Percentiles rank a stretch among this genome's conserved stretches.
Conservation (phyloP, 2,329 filamentous ascomycete species). For the Aureobasidium sp. region DNA sequence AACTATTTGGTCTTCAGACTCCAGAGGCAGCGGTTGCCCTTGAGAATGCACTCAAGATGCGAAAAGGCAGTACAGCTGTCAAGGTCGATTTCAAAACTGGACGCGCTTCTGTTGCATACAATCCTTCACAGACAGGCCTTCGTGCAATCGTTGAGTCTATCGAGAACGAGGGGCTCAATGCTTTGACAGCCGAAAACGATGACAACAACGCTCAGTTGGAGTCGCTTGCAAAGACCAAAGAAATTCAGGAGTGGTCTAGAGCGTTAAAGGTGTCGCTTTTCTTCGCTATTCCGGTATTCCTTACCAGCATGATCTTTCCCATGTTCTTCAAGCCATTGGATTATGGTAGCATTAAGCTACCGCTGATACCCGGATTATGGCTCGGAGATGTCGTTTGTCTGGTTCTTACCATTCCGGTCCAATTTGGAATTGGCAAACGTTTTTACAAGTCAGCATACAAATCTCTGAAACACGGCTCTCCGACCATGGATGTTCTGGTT, state of each 20-base stretch:
- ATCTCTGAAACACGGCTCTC: conserved; percentile 79
- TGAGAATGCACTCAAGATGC: conserved; percentile 57
- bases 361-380: conserved; percentile 67
- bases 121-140: conserved; percentile 66
- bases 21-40: conserved; percentile 64
- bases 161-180: conserved; percentile 79
- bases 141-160: conserved; percentile 75
- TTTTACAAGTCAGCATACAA: conserved; percentile 95
- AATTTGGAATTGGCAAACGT: conserved; percentile 91
- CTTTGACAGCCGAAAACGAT: conserved; percentile 80
- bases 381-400: conserved; percentile 84
- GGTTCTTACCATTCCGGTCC: conserved; percentile 78
- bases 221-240: conserved; percentile 89
- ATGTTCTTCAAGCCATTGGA: conserved; percentile 74
- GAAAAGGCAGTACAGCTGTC: conserved; percentile 67
- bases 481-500: conserved; percentile 96
- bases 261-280: conserved; percentile 70
- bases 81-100: conserved; percentile 67
- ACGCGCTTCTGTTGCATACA: conserved; percentile 66
- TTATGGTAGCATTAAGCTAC: conserved; percentile 60
- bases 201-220: conserved; percentile 97
- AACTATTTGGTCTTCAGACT: conserved; percentile 72
- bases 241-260: conserved; percentile 85
- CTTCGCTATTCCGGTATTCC: conserved; percentile 84
- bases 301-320: conserved; percentile 88